Evolutionary conservation across 768 basidiomycete species (phyloP), one percentile per base, ranked within the genome.

Genomic region (Dentipellis fragilis): DNA sequence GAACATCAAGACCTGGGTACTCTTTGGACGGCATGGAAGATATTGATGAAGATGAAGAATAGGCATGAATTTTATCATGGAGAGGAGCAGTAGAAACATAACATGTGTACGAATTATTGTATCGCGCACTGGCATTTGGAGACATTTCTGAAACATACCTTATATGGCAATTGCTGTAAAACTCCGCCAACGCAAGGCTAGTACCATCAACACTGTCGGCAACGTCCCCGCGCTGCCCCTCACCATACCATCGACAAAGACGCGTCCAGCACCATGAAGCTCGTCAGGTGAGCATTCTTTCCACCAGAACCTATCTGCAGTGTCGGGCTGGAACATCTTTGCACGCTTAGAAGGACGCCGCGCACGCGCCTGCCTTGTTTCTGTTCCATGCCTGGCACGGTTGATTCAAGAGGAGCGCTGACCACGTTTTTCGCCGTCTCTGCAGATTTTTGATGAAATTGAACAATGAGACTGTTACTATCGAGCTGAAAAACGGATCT

Each of bases 401-500:
- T 8, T 34, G 17, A 10, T 52, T 19, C 19, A 57, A 36, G 51
- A 46, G 49, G 16, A 40, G 58, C 55, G 23, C 45, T 52, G 42
- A 45, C 29, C 49, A 48, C 63, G 60, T 48, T 59, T 64, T 35
- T 38, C n/a, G 9, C 45, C 58, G 34, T 51, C 37, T 52, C 56
- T 55, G 34, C 67, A 95, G 92, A 71, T 97, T 95, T 75, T 81
- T 96, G 78, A 99, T 98, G 95, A 99, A 98, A 80, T 74, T 99
- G 75, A 95, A 96, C 80, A 97, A 97, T 70, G 95, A 99, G 79
- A 94, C 95, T 60, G 93, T 97, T 63, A 92, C 94, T 59, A 82
- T 98, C 69, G 94, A 99, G 76, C 80, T 99, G 63, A 99, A 99
- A 74, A 97, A 99, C 65, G 96, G 96, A 29, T 91, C 92, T 0